These are phyloP conservation scores for Myxozyma neglecta DNA, from an alignment of 805 yeast genomes.

Conservation along the genomic window DNA sequence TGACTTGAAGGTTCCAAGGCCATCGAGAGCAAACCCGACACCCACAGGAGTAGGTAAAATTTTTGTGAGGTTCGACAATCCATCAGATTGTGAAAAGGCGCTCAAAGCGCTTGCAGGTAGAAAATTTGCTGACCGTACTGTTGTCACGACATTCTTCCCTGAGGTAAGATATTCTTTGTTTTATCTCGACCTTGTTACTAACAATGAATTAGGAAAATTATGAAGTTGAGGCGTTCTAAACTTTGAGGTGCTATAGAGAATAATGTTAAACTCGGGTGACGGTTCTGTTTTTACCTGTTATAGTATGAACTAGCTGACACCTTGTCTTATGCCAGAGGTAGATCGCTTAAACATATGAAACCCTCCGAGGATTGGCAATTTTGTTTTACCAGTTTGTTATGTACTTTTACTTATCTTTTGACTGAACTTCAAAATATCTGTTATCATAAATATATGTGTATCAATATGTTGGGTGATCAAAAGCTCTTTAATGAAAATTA, in stretches of 20 bases:
- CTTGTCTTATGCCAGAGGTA: too few relatives aligned
- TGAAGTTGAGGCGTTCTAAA: slow-evolving; percentile 42
- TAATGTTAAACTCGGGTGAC: neutral
- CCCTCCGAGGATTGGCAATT: too few relatives aligned
- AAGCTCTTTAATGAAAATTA: too few relatives aligned
- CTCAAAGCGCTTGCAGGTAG: slow-evolving; percentile 61
- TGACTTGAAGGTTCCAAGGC: slow-evolving; percentile 59
- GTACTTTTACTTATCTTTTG: too few relatives aligned
- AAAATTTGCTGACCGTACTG: slow-evolving; percentile 64
- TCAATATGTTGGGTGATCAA: too few relatives aligned
- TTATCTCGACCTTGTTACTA: neutral
- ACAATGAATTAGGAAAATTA: slow-evolving; percentile 41
- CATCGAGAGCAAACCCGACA: slow-evolving; percentile 47
- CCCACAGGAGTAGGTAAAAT: slow-evolving; percentile 70
- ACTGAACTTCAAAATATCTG: too few relatives aligned
- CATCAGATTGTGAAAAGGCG: slow-evolving; percentile 56
- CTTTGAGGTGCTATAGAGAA: neutral
- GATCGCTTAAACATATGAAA: too few relatives aligned
- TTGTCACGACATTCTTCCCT: slow-evolving; percentile 62
- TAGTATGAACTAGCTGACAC: neutral
- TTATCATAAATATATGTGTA: too few relatives aligned
- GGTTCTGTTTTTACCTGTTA: neutral
- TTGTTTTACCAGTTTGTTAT: too few relatives aligned
- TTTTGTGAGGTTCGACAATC: slow-evolving; percentile 60
- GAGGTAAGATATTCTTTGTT: slow-evolving; percentile 38